Percentiles rank a stretch among this genome's conserved stretches.
Conservation (phyloP, 495 filamentous ascomycete genomes). For the Penicillium nucicola region DNA sequence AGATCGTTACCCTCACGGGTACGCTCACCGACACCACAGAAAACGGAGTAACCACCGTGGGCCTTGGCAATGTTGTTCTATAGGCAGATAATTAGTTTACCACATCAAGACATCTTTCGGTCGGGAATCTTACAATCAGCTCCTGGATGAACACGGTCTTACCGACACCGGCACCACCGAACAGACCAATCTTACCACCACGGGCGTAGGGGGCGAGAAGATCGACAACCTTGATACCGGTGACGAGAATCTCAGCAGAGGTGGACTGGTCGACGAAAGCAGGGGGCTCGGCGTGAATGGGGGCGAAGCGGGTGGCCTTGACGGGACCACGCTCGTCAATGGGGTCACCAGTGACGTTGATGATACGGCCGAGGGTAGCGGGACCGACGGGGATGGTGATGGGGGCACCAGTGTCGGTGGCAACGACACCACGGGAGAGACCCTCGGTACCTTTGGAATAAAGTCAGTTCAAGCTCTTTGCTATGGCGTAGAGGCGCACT, state of each 20-base stretch:
- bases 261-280: constrained; percentile 93
- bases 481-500: background rate
- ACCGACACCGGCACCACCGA: constrained; percentile 99
- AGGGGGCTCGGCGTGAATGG: constrained; percentile 94
- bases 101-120: background rate
- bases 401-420: constrained; percentile 85
- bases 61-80: constrained; percentile 99
- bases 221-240: constrained; percentile 99
- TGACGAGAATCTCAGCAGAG: constrained; percentile 90
- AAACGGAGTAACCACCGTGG: constrained; percentile 99
- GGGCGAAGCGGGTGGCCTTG: constrained; percentile 79
- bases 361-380: constrained; percentile 95
- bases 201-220: constrained; percentile 97
- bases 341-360: constrained; percentile 99
- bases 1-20: constrained; percentile 99
- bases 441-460: constrained; percentile 89
- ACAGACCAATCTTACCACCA: constrained; percentile 99
- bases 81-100: background rate
- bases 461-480: constrained; percentile 23
- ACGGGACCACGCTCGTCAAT: constrained; percentile 99
- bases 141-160: constrained; percentile 99
- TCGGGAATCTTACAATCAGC: constrained; percentile 66
- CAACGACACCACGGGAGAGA: constrained; percentile 85
- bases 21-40: constrained; percentile 99
- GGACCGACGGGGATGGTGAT: constrained; percentile 97